Evolutionary conservation across 345 rosid genomes (phyloP).

Genomic region (Angophora floribunda): DNA sequence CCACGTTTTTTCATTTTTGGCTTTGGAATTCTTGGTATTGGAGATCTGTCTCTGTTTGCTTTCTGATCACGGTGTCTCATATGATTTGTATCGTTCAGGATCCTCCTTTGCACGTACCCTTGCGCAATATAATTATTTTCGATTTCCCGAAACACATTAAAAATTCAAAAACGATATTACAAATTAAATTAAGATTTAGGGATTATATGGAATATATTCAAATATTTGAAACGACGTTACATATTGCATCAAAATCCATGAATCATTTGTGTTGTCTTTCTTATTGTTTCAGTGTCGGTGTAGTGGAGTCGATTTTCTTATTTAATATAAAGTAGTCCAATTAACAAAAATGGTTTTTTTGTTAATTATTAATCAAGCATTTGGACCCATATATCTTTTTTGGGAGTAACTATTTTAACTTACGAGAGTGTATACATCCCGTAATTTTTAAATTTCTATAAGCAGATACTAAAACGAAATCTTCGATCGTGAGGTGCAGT

Average conservation of each 20-base stretch:
- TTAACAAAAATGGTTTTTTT: no score
- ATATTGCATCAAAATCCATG: rapidly evolving
- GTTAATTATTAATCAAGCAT: background rate
- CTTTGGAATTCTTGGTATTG: rapidly evolving
- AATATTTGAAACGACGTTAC: rapidly evolving
- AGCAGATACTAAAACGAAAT: no score
- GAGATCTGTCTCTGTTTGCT: background rate
- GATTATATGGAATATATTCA: rapidly evolving
- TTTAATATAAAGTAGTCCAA: no score
- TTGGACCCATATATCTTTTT: background rate
- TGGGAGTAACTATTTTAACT: background rate
- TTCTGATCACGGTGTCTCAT: background rate
- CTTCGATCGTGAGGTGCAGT: background rate
- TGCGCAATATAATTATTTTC: background rate
- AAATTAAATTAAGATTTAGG: no score
- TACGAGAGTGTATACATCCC: background rate
- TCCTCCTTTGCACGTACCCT: rapidly evolving
- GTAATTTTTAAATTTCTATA: no score
- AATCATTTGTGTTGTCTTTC: background rate
- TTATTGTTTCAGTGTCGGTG: background rate
- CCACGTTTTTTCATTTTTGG: background rate
- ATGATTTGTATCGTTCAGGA: background rate
- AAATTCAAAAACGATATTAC: no score
- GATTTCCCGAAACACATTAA: background rate
- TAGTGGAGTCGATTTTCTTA: background rate